Evolutionary conservation across 2,329 filamentous ascomycete species (phyloP), one percentile per base, ranked within the genome.

Genomic region (Thielaviopsis musarum): DNA sequence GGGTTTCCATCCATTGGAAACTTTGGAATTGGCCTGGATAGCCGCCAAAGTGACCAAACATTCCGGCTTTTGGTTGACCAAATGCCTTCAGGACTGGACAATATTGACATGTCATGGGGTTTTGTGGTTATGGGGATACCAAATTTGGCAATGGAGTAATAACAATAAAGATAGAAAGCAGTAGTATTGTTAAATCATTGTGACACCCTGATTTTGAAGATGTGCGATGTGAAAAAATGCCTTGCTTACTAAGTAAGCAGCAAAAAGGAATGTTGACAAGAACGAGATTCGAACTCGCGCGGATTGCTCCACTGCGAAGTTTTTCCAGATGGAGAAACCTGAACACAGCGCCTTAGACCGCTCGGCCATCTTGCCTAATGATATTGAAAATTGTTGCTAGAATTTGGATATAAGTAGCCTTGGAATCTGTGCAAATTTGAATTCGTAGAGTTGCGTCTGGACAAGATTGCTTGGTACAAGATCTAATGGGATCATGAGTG

Each of bases 261-360:
- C 30, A 34, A 34, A 34, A 34, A 34, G 4, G 10, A 34, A 34
- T 68, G 67, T 69, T 67, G 63, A 64, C 63, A 65, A 65, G 65
- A 68, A 69, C 69, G 67, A 66, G 59, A 61, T 61, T 59, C 56
- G 57, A 56, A 59, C 59, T 56, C 53, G 59, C 53, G 38, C 24
- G 22, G 55, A 61, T 61, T 61, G 59, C 59, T 61, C 59, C 59
- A 61, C 59, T 61, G 55, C 54, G 54, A 61, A 61, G 48, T 1
- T n/a, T 45, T 34, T 34, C 30, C 30, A 5, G 4, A 2, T 10
- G 30, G 30, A 34, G 6, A 34, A 28, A 52, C 52, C 52, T 53
- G 52, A 53, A 53, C 52, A 53, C 52, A 53, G 52, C 52, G 52
- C 52, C 52, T 53, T 53, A 53, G 52, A 53, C 52, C 52, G 52